phyloP scores from a whole-genome alignment of 2,329 filamentous ascomycete genomes.

The Aspergillus sp. region DNA sequence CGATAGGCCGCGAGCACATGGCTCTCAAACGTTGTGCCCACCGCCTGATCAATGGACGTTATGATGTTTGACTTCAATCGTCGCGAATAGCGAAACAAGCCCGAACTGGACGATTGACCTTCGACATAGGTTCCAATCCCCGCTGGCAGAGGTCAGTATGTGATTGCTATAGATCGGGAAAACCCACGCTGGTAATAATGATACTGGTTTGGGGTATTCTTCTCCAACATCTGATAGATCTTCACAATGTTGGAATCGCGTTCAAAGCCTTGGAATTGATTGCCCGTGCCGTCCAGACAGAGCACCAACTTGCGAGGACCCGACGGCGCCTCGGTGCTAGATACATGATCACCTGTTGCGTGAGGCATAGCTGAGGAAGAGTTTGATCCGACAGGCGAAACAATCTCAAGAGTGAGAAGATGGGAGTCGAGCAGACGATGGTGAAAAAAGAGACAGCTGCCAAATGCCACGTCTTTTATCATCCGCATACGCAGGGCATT shows the following conservation, averaged over 20 bases:
- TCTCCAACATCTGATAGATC: constrained; percentile 44
- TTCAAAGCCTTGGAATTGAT: constrained; percentile 31
- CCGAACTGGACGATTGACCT: constrained; percentile 5
- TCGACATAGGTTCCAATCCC: constrained; percentile 6
- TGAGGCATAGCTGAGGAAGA: not conserved
- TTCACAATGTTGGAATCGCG: constrained; percentile 57
- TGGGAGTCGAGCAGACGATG: too few relatives aligned
- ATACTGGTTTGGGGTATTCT: constrained; percentile 1
- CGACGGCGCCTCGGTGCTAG: not conserved
- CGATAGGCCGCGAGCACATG: constrained; percentile 55
- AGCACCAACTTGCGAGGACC: constrained; percentile 1
- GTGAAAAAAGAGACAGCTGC: too few relatives aligned
- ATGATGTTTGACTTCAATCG: constrained; percentile 3
- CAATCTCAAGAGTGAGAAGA: too few relatives aligned
- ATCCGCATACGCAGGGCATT: too few relatives aligned
- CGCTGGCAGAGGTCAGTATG: not conserved
- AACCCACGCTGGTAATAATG: constrained; percentile 8
- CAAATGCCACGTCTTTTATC: too few relatives aligned
- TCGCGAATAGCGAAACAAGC: not conserved
- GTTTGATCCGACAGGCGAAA: not conserved
- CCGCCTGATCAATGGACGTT: constrained; percentile 3
- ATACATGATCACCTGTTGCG: not conserved
- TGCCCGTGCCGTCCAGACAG: constrained; percentile 25
- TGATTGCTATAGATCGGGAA: not conserved
- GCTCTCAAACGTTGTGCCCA: constrained; percentile 42